These are phyloP conservation scores for Pseudozyma thailandica DNA, from an alignment of 1,284 basidiomycete genomes.

Conservation along the genomic window DNA sequence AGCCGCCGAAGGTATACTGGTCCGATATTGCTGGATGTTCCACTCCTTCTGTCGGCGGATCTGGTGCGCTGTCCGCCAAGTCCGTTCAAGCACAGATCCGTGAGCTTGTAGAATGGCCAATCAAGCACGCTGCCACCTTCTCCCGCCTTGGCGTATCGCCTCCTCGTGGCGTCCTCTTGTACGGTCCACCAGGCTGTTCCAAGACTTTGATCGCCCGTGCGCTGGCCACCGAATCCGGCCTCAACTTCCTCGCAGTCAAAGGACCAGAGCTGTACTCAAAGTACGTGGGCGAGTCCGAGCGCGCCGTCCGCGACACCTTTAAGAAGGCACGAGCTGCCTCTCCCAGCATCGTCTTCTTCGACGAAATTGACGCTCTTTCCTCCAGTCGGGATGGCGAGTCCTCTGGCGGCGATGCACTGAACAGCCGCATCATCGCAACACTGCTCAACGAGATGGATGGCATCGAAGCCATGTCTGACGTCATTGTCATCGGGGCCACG, in stretches of 20 bases:
- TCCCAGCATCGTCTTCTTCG: constrained; percentile 96
- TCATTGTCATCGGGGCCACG: constrained; percentile 94
- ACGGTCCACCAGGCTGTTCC: constrained; percentile 96
- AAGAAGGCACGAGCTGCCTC: constrained; percentile 91
- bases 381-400: constrained; percentile 77
- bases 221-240: constrained; percentile 90
- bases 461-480: constrained; percentile 89
- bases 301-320: constrained; percentile 93
- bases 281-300: constrained; percentile 96
- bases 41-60: constrained; percentile 26
- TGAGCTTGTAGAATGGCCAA: constrained; percentile 81
- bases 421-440: constrained; percentile 89
- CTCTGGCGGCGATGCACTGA: constrained; percentile 72
- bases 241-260: constrained; percentile 98
- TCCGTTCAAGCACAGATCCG: constrained; percentile 58
- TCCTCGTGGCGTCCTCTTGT: constrained; percentile 89
- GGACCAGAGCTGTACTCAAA: constrained; percentile 97
- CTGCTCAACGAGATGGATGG: constrained; percentile 97
- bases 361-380: constrained; percentile 95
- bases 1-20: constrained; percentile 84
- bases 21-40: constrained; percentile 75
- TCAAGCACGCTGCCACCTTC: constrained; percentile 86
- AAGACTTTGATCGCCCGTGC: constrained; percentile 96
- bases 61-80: constrained; percentile 36
- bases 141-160: constrained; percentile 85